Evolutionary conservation across 2,329 filamentous ascomycete species (phyloP).

Genomic region (Gnomoniopsis smithogilvyi): DNA sequence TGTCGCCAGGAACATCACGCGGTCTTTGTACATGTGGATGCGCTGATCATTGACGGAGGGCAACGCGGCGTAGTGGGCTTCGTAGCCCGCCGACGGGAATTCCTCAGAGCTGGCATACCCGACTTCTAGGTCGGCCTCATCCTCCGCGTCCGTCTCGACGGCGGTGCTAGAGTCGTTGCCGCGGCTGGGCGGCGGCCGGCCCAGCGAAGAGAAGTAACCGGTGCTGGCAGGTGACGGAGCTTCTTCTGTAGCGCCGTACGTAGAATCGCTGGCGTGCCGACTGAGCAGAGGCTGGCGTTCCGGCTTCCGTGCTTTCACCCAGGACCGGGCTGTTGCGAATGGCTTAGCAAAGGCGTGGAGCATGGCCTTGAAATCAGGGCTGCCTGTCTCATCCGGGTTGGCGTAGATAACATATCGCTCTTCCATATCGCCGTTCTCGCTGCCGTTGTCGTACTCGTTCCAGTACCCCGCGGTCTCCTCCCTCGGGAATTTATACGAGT

Average conservation of each 20-base stretch:
- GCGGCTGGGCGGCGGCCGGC: conserved; percentile 29
- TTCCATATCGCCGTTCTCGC: conserved; percentile 59
- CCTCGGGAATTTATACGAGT: conserved; percentile 8
- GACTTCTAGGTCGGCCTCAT: conserved; percentile 29
- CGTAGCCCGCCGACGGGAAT: conserved; percentile 46
- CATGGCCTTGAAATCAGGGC: conserved; percentile 62
- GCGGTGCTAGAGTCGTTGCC: conserved; percentile 17
- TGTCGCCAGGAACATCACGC: conserved; percentile 51
- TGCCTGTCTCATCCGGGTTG: conserved; percentile 60
- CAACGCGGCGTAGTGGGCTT: conserved; percentile 50
- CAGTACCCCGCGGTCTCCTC: conserved; percentile 56
- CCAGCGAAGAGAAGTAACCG: conserved; percentile 25
- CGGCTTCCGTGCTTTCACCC: conserved; percentile 37
- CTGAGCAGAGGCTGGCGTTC: conserved; percentile 23
- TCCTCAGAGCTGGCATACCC: conserved; percentile 51
- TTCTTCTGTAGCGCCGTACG: conserved; percentile 23
- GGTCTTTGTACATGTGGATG: conserved; percentile 48
- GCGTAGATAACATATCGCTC: conserved; percentile 71
- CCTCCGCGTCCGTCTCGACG: conserved; percentile 41
- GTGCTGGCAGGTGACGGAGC: conserved; percentile 12
- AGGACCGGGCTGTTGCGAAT: conserved; percentile 48
- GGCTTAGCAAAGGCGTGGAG: conserved; percentile 48
- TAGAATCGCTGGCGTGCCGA: conserved; percentile 20
- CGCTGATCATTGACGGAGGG: conserved; percentile 51
- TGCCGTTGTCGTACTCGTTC: conserved; percentile 85